Conservation (phyloP, 331 rosid genomes). For the Rhamnella rubrinervis region DNA sequence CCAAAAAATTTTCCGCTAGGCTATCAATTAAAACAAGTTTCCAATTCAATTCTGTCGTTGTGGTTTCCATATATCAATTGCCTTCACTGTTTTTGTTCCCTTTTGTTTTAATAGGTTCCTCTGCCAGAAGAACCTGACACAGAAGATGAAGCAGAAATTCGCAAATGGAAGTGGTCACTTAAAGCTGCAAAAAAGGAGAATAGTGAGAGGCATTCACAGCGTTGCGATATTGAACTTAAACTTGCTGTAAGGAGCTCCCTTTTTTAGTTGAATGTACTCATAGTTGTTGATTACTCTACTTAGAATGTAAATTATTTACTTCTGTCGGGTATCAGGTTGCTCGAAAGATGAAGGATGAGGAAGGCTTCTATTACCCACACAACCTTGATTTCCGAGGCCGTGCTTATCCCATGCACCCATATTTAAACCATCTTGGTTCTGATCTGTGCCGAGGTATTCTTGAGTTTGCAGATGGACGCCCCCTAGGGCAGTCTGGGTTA, state of each 20-base stretch:
- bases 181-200: constrained; percentile 65
- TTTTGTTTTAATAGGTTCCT: constrained; percentile 43
- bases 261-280: constrained; percentile 12
- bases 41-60: not conserved
- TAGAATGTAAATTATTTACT: constrained; percentile 15
- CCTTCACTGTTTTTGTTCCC: not conserved
- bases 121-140: constrained; percentile 74
- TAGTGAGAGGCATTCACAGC: constrained; percentile 76
- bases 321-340: constrained; percentile 59
- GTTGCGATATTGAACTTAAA: constrained; percentile 87
- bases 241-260: constrained; percentile 69
- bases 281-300: constrained; percentile 12
- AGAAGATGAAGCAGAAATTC: constrained; percentile 65
- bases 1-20: not conserved
- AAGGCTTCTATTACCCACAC: constrained; percentile 93
- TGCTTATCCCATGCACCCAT: constrained; percentile 95
- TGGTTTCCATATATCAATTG: constrained; percentile 10
- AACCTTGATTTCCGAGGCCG: constrained; percentile 95
- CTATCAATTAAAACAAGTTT: not conserved
- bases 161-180: constrained; percentile 89
- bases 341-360: constrained; percentile 90
- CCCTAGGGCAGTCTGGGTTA: constrained; percentile 75
- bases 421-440: constrained; percentile 92
- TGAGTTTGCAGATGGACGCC: constrained; percentile 88
- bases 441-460: constrained; percentile 89